Evolutionary conservation across 805 yeast genomes (phyloP).

Genomic region (Myxozyma monticola): DNA sequence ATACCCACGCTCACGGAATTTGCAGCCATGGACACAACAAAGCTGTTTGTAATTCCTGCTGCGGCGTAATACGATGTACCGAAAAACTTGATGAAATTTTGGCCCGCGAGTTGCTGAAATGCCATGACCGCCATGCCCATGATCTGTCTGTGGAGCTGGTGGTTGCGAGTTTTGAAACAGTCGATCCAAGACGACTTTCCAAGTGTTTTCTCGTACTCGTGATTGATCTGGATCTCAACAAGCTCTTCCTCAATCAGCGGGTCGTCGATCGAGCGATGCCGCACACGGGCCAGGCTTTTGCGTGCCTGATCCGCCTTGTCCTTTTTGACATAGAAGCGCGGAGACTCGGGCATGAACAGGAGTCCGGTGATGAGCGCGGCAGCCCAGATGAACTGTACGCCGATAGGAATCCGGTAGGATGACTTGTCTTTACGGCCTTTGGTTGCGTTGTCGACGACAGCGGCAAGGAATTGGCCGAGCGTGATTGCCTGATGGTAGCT

Average conservation of each 20-base stretch:
- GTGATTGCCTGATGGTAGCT: conserved; percentile 37
- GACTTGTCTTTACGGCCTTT: background rate
- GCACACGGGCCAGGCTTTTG: conserved; percentile 52
- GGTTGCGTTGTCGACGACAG: conserved; percentile 42
- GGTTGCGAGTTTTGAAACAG: conserved; percentile 35
- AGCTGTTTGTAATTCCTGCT: conserved; percentile 65
- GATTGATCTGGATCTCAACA: conserved; percentile 51
- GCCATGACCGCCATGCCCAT: conserved; percentile 73
- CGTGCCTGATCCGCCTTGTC: conserved; percentile 59
- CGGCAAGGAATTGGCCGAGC: conserved; percentile 38
- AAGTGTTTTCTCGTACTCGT: conserved; percentile 45
- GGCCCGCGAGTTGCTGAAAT: conserved; percentile 86
- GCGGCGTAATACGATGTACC: conserved; percentile 77
- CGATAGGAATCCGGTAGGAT: conserved; percentile 54
- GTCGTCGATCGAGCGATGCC: conserved; percentile 44
- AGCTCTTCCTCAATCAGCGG: conserved; percentile 50
- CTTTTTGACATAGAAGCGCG: conserved; percentile 65
- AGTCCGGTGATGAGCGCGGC: conserved; percentile 44
- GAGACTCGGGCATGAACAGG: conserved; percentile 56
- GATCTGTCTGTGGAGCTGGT: conserved; percentile 39
- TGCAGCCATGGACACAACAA: conserved; percentile 71
- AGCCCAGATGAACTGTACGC: conserved; percentile 52
- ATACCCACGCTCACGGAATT: conserved; percentile 80
- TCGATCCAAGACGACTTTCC: conserved; percentile 19
- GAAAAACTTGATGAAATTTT: conserved; percentile 85